Evolutionary conservation across 2,329 filamentous ascomycete species (phyloP).

Genomic region (Conoideocrella luteorostrata): DNA sequence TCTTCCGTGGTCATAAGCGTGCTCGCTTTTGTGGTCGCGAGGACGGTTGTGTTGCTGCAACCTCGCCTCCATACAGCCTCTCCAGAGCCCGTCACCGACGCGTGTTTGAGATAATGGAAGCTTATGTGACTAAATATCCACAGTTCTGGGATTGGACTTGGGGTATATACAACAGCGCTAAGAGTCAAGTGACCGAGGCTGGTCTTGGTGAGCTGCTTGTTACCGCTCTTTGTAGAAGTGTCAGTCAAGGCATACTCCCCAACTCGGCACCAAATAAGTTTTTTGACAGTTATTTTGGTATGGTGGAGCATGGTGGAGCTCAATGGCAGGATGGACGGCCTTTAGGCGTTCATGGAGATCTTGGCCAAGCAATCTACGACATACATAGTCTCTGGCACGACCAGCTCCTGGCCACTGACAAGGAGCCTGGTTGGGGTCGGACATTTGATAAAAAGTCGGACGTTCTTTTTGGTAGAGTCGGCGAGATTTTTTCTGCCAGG

Average conservation of each 20-base stretch:
- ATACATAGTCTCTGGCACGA: conserved; percentile 9
- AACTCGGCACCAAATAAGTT: neutral
- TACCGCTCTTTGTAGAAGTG: conserved; percentile 1
- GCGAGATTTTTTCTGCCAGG: conserved; percentile 4
- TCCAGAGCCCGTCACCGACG: conserved; percentile 9
- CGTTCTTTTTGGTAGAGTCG: conserved; percentile 3
- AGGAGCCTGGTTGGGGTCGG: conserved; percentile 9
- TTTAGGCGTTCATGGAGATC: conserved; percentile 4
- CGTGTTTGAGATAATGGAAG: conserved; percentile 9
- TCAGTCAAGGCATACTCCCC: neutral
- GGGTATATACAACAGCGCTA: conserved; percentile 6
- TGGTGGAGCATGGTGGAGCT: conserved; percentile 5
- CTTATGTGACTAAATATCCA: conserved; percentile 1
- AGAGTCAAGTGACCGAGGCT: conserved; percentile 8
- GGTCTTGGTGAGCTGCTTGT: conserved; percentile 9
- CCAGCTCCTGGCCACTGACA: conserved; percentile 2
- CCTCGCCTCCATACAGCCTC: conserved; percentile 10
- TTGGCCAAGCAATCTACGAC: neutral
- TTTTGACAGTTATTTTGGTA: conserved; percentile 6
- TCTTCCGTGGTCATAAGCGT: conserved; percentile 9
- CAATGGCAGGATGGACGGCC: neutral
- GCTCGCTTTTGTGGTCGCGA: conserved; percentile 7
- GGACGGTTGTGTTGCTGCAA: conserved; percentile 9
- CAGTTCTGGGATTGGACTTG: conserved; percentile 11
- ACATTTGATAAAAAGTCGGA: conserved; percentile 7